Evolutionary conservation across 2,329 filamentous ascomycete species (phyloP), one percentile per base, ranked within the genome.

Genomic region (Aphanoascus verrucosus): DNA sequence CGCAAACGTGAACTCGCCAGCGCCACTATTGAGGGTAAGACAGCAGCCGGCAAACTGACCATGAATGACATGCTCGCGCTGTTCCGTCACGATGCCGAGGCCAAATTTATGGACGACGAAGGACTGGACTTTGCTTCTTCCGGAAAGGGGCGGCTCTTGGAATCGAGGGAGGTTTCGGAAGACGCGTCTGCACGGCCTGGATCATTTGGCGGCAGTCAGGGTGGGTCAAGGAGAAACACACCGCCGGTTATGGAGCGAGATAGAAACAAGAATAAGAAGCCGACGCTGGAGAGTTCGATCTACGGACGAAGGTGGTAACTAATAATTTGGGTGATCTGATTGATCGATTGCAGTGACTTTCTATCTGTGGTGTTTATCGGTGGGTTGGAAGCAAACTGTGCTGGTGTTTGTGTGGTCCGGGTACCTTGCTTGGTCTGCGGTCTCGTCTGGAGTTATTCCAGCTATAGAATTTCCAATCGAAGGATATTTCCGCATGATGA

Each of bases 51-150:
- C 66, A 96, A 96, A 73, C 76, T 98, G 48, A 88, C 85, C 46
- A 84, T 97, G 80, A 84, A 89, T 65, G 93, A 98, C 70, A 94
- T 98, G 68, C 78, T 98, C 68, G 84, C 87, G 48, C 77, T 98
- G 54, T 98, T 98, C 74, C 82, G 81, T 58, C 82, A 83, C 31
- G 84, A 88, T 63, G 79, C 78, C 0, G 79, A 82, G 59, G 66
- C 69, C 37, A 71, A 74, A 44, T 69, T 71, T 34, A 70, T 71
- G 17, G 65, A 71, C 49, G 72, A 69, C 23, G 51, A 50, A 19
- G 55, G 45, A 4, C 23, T 57, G 40, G 51, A 49, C 31, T 51
- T 45, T 28, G 23, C 23, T 55, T 49, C 31, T 34, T 43, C 51
- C 2, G 63, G 69, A 42, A 64, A 63, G 28, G 64, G 64, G 32